Evolutionary conservation across 208 protist genomes (phyloP), one percentile per base, ranked within the genome.

Genomic region (Borovskyia barvae): DNA sequence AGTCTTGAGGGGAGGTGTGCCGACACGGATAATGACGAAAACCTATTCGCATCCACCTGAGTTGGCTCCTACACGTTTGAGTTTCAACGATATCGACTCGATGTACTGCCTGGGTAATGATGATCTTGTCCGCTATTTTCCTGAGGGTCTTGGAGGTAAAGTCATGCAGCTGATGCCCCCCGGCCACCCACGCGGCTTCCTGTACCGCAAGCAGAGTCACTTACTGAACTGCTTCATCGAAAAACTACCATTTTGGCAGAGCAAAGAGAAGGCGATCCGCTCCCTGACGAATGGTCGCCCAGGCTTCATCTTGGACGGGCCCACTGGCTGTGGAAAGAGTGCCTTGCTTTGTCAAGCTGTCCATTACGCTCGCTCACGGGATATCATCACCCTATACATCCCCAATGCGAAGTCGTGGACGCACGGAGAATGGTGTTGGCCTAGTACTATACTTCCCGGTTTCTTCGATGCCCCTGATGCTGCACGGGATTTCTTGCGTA

Each of bases 81-180:
- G 72, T 14, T 94, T 92, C 62, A 89, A 88, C 66, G 79, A 94
- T 54, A 80, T 97, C 41, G 81, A 93, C 58, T 88, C 84, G 28
- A 90, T 97, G 79, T 97, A 97, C 60, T 94, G 91, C 62, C 76
- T 97, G 33, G 82, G 86, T 19, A 93, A 97, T 56, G 86, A 93
- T 50, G 86, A 94, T 40, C 73, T 97, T 17, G 75, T 88, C 6
- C 60, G 64, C 40, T 87, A 79, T 56, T 97, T 93, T 52, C 91
- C 87, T 15, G 87, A 97, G 60, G 91, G 91, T 8, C 66, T 97
- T 5, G 86, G 87, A 12, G 91, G 91, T 2, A 92, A 92, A 55
- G 80, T 97, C 24, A 87, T 91, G 84, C 87, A 97, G 70, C 57
- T 90, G 58, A 94, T 97, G 87, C 86, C 88, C 0, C 91, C 91